Evolutionary conservation across 345 rosid species (phyloP).

Genomic region (Salix exigua): DNA sequence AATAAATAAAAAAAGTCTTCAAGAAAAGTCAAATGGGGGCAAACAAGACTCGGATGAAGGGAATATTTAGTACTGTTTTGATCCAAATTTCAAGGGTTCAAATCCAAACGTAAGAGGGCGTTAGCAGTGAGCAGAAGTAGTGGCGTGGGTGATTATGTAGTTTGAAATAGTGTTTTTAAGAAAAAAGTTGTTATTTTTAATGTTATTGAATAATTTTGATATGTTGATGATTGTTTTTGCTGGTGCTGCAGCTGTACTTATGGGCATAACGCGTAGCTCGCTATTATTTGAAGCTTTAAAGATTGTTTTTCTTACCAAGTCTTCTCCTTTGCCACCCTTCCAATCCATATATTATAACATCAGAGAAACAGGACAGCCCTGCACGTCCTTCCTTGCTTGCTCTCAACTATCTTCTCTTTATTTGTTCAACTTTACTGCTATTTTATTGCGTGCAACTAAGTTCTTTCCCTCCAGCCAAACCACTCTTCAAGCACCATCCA

Average conservation of each 20-base stretch:
- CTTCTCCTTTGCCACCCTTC: not conserved
- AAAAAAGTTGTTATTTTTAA: no score
- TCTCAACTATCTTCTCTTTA: conserved; percentile 33
- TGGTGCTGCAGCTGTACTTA: not conserved
- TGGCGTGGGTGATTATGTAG: no score
- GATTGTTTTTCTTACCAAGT: conserved; percentile 6
- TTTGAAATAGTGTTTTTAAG: no score
- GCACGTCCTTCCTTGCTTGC: conserved; percentile 50
- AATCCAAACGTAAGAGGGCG: no score
- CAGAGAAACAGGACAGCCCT: conserved; percentile 17
- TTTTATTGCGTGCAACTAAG: conserved; percentile 17
- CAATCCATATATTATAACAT: not conserved
- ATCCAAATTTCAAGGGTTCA: not conserved
- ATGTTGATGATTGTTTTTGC: not conserved
- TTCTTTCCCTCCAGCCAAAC: not conserved
- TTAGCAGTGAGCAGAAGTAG: no score
- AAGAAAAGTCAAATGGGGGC: no score
- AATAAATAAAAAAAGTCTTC: no score
- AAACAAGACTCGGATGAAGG: no score
- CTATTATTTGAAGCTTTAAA: conserved; percentile 1
- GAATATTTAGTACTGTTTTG: not conserved
- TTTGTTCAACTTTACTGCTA: not conserved
- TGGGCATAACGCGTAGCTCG: conserved; percentile 27
- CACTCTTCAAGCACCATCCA: not conserved
- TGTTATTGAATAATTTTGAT: no score